Conservation (phyloP, 1,139 yeast species). For the Scheffersomyces illinoinensis region DNA sequence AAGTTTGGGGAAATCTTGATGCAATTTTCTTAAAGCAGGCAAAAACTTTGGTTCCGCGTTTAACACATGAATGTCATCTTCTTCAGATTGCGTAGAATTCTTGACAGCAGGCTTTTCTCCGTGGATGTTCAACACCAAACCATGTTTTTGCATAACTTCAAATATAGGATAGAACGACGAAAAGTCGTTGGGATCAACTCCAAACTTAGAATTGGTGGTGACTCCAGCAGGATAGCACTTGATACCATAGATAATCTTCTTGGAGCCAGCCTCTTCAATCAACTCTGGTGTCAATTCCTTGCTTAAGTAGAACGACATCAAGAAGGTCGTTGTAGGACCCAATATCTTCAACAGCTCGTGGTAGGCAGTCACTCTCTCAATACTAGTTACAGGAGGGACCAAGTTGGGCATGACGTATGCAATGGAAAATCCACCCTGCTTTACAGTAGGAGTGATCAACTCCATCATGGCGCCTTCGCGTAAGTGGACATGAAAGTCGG, state of each 20-base stretch:
- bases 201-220: conserved; percentile 91
- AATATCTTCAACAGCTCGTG: conserved; percentile 61
- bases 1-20: conserved; percentile 79
- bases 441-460: conserved; percentile 84
- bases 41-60: conserved; percentile 92
- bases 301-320: conserved; percentile 86
- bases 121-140: conserved; percentile 80
- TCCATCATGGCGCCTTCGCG: conserved; percentile 94
- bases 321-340: conserved; percentile 81
- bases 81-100: conserved; percentile 32
- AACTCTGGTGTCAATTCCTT: conserved; percentile 82
- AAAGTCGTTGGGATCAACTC: conserved; percentile 92
- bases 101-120: conserved; percentile 86
- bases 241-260: conserved; percentile 75
- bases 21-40: conserved; percentile 85
- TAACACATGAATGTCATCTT: conserved; percentile 71
- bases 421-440: conserved; percentile 86
- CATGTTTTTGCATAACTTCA: conserved; percentile 78
- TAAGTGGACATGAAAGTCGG: conserved; percentile 95
- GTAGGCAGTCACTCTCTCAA: conserved; percentile 71
- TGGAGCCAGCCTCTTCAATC: conserved; percentile 73
- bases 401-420: conserved; percentile 97
- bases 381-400: conserved; percentile 87
- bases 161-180: conserved; percentile 85
- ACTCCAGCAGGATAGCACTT: conserved; percentile 99